A percentile compares a stretch with the other conserved stretches of the same genome.
Evolutionary conservation across 2,329 filamentous ascomycete species (phyloP).

Genomic region (Neurospora crassa): DNA sequence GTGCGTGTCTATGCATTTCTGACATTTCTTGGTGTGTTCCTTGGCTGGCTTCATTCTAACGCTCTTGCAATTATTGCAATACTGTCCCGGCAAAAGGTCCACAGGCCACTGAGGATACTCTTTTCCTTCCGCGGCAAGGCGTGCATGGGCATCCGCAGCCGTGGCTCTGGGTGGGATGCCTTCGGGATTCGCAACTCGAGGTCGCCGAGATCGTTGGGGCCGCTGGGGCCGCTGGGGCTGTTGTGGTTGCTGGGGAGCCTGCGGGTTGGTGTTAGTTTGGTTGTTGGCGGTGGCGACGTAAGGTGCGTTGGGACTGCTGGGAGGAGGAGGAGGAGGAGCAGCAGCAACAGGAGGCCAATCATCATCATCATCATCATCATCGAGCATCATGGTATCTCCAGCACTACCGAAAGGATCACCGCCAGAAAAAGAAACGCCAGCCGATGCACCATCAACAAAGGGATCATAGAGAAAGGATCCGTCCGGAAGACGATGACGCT

Average conservation of each 20-base stretch:
- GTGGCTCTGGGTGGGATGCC: not conserved
- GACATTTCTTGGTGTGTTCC: not conserved
- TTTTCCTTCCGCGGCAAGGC: not conserved
- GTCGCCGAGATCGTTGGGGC: not conserved
- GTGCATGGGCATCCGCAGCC: not conserved
- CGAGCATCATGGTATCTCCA: not conserved
- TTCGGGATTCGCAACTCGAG: not conserved
- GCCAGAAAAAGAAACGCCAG: not conserved
- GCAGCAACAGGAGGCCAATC: not conserved
- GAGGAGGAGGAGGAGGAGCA: not conserved
- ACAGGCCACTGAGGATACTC: not conserved
- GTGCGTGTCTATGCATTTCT: not conserved
- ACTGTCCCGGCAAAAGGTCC: not conserved
- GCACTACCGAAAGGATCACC: not conserved
- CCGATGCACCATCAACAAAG: not conserved
- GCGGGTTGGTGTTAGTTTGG: not conserved
- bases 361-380: not conserved
- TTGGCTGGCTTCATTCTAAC: not conserved
- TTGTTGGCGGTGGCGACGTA: not conserved
- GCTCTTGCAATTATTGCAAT: not conserved
- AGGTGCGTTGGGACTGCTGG: not conserved
- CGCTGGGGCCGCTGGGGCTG: not conserved
- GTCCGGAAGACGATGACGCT: not conserved
- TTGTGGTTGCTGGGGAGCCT: not conserved
- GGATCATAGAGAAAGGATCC: not conserved